A percentile compares a stretch with the other conserved stretches of the same genome.
These are phyloP conservation scores for Lentinula aciculospora DNA, from an alignment of 768 basidiomycete species.

Conservation along the genomic window DNA sequence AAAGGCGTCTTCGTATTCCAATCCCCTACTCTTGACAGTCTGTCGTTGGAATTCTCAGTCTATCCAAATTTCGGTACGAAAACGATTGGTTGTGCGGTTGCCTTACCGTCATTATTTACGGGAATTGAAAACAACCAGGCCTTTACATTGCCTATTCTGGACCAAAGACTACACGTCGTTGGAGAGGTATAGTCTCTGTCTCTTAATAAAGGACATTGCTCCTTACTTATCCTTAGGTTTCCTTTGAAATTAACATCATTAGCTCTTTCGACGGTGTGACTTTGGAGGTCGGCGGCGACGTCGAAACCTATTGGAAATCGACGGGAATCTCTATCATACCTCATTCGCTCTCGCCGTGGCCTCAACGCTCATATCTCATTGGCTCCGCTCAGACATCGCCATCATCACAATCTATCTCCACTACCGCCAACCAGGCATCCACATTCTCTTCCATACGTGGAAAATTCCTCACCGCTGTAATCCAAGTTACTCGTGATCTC, in stretches of 20 bases:
- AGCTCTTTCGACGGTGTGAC: slow-evolving; percentile 90
- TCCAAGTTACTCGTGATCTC: slow-evolving; percentile 90
- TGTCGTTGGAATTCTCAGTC: slow-evolving; percentile 87
- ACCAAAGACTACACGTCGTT: slow-evolving; percentile 88
- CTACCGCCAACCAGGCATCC: slow-evolving; percentile 48
- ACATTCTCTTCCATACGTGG: slow-evolving; percentile 89
- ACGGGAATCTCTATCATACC: slow-evolving; percentile 46
- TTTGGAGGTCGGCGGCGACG: slow-evolving; percentile 87
- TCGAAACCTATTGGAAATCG: slow-evolving; percentile 99
- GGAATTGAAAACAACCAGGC: slow-evolving; percentile 48
- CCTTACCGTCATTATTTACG: slow-evolving; percentile 68
- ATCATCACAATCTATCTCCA: slow-evolving; percentile 48
- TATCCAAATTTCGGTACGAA: slow-evolving; percentile 98
- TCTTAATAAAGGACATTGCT: slow-evolving; percentile 8
- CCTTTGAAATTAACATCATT: slow-evolving; percentile 83
- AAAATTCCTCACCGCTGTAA: slow-evolving; percentile 77
- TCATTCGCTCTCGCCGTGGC: slow-evolving; percentile 30
- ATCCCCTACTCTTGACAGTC: slow-evolving; percentile 60
- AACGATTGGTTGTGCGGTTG: slow-evolving; percentile 90
- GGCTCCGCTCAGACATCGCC: slow-evolving; percentile 69
- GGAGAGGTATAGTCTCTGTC: slow-evolving; percentile 62
- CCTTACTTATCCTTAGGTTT: slow-evolving; percentile 48
- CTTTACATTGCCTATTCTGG: slow-evolving; percentile 76
- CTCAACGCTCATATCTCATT: slow-evolving; percentile 36
- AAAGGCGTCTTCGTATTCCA: slow-evolving; percentile 83